Evolutionary conservation across 805 yeast species (phyloP), one percentile per base, ranked within the genome.

Genomic region (Wickerhamiella musiphila): DNA sequence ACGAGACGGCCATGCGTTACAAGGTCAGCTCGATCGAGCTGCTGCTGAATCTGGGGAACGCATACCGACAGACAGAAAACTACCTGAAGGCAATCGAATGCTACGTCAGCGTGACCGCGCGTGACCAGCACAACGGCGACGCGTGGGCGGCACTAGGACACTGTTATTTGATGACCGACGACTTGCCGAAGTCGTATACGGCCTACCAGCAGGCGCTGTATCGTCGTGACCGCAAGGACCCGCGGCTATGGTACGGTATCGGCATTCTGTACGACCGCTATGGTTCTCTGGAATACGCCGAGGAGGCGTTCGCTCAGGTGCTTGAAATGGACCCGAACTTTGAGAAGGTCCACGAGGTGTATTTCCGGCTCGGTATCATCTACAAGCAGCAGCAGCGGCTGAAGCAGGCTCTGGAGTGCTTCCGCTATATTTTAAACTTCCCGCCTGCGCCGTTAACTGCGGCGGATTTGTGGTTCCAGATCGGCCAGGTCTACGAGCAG

Each of bases 391-490:
- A 86, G 57, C 75, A 75, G 26, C 83, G 86, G 55, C 66, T 79
- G 51, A 69, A 71, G 32, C 78, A 77, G 48, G 92, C 94, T 2
- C 63, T 90, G 37, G 95, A 90, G 53, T 90, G 96, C 53, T 90
- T 90, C 65, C 77, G 82, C 50, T 90, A 86, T 53, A 90, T 90
- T 40, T 58, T 90, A 43, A 65, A 73, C 36, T 77, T 75, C 55
- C 96, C 98, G 1, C 98, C 98, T 1, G 76, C 82, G 33, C 98
- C 98, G 1, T 62, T 90, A 41, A 84, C 95, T 29, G 94, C 82
- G 52, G 82, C 93, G 31, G 98, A 90, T 52, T 92, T 90, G 34
- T 90, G 96, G 96, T 90, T 90, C 61, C 98, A 90, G 58, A 78
- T 90, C 41, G 98, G 98, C 25, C 78, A 83, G 20, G 96, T 90